Percentiles rank a stretch among this genome's conserved stretches.
Evolutionary conservation across 495 filamentous ascomycete genomes (phyloP).

Genomic region (Podospora sp.): DNA sequence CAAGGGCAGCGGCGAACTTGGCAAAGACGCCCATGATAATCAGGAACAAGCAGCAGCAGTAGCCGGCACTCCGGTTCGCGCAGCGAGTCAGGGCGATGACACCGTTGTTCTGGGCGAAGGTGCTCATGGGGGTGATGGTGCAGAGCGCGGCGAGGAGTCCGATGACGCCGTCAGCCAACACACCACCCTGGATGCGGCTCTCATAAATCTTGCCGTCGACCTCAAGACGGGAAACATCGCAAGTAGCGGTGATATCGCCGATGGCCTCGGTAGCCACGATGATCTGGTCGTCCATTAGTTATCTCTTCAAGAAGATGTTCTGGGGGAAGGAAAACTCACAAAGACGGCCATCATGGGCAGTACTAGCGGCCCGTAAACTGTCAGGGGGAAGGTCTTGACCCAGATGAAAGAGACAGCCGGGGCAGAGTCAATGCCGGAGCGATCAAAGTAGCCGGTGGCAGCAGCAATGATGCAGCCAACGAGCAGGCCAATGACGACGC

Average conservation of each 20-base stretch:
- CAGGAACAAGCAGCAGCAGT: slow-evolving; percentile 73
- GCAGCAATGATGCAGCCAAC: slow-evolving; percentile 87
- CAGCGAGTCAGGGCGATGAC: slow-evolving; percentile 89
- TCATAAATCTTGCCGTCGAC: slow-evolving; percentile 82
- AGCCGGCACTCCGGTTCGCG: slow-evolving; percentile 86
- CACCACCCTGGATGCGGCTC: slow-evolving; percentile 86
- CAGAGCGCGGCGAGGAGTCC: slow-evolving; percentile 77
- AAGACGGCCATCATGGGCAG: slow-evolving; percentile 84
- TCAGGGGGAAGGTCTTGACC: slow-evolving; percentile 83
- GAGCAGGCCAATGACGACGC: slow-evolving; percentile 79
- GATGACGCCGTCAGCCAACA: slow-evolving; percentile 83
- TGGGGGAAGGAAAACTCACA: slow-evolving; percentile 44
- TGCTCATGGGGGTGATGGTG: slow-evolving; percentile 84
- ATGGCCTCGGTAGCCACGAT: slow-evolving; percentile 88
- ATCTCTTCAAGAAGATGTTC: too few species aligned
- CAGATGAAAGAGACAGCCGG: slow-evolving; percentile 86
- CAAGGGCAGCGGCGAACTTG: slow-evolving; percentile 87
- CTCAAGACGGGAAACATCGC: slow-evolving; percentile 81
- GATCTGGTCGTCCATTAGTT: too few species aligned
- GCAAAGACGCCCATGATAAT: slow-evolving; percentile 88
- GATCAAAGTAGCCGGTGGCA: slow-evolving; percentile 81
- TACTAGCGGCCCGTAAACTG: slow-evolving; percentile 81
- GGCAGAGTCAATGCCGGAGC: slow-evolving; percentile 64
- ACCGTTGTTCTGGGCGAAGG: slow-evolving; percentile 83
- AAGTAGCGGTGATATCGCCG: slow-evolving; percentile 74